Base-by-base conservation (phyloP, 345 rosid genomes). In the Rhodamnia argentea region DNA sequence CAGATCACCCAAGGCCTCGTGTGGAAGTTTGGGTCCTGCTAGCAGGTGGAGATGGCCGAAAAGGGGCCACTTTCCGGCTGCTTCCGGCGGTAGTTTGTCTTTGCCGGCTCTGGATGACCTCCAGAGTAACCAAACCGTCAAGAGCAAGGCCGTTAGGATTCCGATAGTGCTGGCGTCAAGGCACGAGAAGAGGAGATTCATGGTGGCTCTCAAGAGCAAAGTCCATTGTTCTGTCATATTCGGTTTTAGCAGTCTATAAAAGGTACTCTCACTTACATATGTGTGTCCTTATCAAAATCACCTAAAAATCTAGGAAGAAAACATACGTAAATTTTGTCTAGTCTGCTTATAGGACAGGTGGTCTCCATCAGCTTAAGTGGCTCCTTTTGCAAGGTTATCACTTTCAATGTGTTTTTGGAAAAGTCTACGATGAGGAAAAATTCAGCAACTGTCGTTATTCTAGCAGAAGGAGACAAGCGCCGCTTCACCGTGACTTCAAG, bases 1-100 rank as follows among this genome's bases (percentile, higher is more conserved):
- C 90, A 89, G 56, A 23, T 83, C n/a, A 13, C 76, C 86, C 8
- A 92, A 51, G 2, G 87, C 52, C 27, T 82, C 83, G 50, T 92
- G 92, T 5, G 92, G 81, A 4, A 85, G 92, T 76, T 85, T 40
- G 0, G 89, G 52, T 2, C 92, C 92, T 76, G 86, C 78, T 18
- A 92, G 82, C 56, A 87, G 92, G 53, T 56, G 92, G 60, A 92
- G 92, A 76, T 91, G 93, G 40, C 94, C 92, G 22, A 90, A 59
- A 13, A 90, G 5, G 5, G 93, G 92, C 92, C 92, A 88, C 6
- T 87, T 83, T 2, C 92, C 86, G 1, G 86, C 82, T 0, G 88
- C 89, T 50, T 86, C 85, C 3, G 92, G 92, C 32, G 91, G 82
- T 27, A 16, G 83, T 82, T 75, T 24, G 27, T 56, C 78, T 44